Conservation (phyloP, 805 yeast species). For the Hanseniaspora valbyensis region DNA sequence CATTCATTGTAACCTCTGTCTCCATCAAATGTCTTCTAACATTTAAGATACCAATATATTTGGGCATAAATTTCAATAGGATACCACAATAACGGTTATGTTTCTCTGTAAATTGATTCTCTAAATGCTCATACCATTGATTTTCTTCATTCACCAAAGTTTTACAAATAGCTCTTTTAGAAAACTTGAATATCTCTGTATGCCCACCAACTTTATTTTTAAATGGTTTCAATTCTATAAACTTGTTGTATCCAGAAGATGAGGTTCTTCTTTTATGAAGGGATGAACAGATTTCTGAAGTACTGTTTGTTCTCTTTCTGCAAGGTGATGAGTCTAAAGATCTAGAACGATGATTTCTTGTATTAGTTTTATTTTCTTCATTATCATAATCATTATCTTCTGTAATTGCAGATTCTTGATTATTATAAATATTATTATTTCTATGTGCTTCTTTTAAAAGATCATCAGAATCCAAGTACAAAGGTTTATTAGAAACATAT, state of each 20-base stretch:
- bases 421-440: constrained; percentile 12
- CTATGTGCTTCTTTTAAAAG: constrained; percentile 11
- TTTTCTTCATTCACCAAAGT: constrained; percentile 85
- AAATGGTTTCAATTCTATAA: constrained; percentile 79
- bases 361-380: not conserved
- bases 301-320: constrained; percentile 2
- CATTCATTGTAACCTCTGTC: constrained; percentile 75
- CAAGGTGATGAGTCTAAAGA: not conserved
- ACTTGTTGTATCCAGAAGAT: constrained; percentile 1
- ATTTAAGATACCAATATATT: constrained; percentile 85
- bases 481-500: constrained; percentile 17
- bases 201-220: constrained; percentile 96
- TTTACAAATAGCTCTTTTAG: constrained; percentile 86
- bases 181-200: constrained; percentile 87
- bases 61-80: constrained; percentile 76
- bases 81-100: constrained; percentile 46
- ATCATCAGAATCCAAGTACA: constrained; percentile 14
- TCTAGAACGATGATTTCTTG: not conserved
- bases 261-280: constrained; percentile 26
- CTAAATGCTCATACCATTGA: constrained; percentile 82
- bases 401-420: constrained; percentile 13
- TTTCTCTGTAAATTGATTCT: constrained; percentile 28
- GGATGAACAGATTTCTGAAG: constrained; percentile 17
- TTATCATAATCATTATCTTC: constrained; percentile 14
- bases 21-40: constrained; percentile 54